Evolutionary conservation across 768 basidiomycete genomes (phyloP), one percentile per base, ranked within the genome.

Genomic region (Kwoniella botswanensis): DNA sequence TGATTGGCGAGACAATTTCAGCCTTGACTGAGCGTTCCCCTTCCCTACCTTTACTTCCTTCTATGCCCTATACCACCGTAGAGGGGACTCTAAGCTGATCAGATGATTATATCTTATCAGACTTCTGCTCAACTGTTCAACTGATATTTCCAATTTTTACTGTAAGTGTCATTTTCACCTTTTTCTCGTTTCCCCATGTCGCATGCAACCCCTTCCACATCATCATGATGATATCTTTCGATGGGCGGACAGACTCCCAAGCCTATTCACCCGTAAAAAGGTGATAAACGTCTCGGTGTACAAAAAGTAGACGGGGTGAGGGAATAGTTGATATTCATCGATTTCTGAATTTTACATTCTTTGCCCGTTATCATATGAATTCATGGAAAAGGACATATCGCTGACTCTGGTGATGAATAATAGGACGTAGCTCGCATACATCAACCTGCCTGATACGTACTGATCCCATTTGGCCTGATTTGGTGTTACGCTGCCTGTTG

Each of bases 11-110:
- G 74, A 77, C 68, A 80, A 57, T 73, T 78, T 80, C 79, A 80
- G 79, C 79, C 79, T 80, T 80, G 79, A 76, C 79, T 76, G 79
- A 80, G 79, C 79, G 77, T 71, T 70, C 67, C 26, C 22, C 63
- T 43, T 22, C 52, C 41, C 42, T 58, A 41, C 61, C 64, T 21
- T 56, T 15, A 41, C 52, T 62, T 26, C 57, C 42, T 26, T 59
- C 53, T 65, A 22, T 29, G 1, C 5, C 50, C 7, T 22, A 24
- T 29, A 50, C 35, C 35, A 35, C 35, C 35, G 15, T 4, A 50
- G 6, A 18, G 18, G 18, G 46, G 10, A 18, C 46, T 50, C 18
- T 18, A 0, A 13, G 46, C 46, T 50, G 46, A 50, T 50, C 18
- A 13, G 46, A 50, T 50, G 46, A 50, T 50, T 18, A 15, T 18